phyloP scores from a whole-genome alignment of 2,329 filamentous ascomycete genomes.

The Exophiala lecanii-corni region DNA sequence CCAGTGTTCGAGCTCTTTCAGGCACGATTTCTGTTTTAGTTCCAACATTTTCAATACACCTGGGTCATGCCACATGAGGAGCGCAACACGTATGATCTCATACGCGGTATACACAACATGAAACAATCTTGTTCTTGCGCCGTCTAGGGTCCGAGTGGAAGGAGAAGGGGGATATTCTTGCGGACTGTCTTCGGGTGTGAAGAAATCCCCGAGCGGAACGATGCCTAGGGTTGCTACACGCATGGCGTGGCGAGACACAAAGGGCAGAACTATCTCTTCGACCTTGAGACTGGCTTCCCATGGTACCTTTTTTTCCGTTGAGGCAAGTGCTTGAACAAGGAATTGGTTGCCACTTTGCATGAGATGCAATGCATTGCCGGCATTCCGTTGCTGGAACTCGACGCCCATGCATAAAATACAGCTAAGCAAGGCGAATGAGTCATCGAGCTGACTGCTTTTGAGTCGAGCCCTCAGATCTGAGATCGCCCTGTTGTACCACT shows the following conservation, averaged over 20 bases:
- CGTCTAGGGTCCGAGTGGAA: slow-evolving; percentile 6
- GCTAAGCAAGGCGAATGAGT: slow-evolving; percentile 15
- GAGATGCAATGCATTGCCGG: slow-evolving; percentile 30
- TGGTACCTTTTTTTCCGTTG: background rate
- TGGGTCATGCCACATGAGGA: slow-evolving; percentile 6
- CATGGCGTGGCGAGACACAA: slow-evolving; percentile 1
- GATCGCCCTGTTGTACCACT: slow-evolving; percentile 18
- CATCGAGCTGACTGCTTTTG: slow-evolving; percentile 8
- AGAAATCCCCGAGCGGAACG: background rate
- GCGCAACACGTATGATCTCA: slow-evolving; percentile 11
- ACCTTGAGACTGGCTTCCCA: slow-evolving; percentile 3
- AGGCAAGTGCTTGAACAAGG: slow-evolving; percentile 10
- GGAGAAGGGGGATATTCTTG: background rate
- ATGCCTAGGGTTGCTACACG: background rate
- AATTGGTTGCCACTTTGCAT: slow-evolving; percentile 15
- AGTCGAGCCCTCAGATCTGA: slow-evolving; percentile 9
- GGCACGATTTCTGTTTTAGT: slow-evolving; percentile 2
- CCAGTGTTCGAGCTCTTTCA: slow-evolving; percentile 12
- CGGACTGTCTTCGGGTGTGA: background rate
- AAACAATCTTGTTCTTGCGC: slow-evolving; percentile 11
- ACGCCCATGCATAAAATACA: slow-evolving; percentile 21
- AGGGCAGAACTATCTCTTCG: slow-evolving; percentile 14
- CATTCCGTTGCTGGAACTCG: slow-evolving; percentile 31
- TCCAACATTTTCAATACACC: slow-evolving; percentile 6
- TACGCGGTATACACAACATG: slow-evolving; percentile 13